Evolutionary conservation across 345 rosid species (phyloP), one percentile per base, ranked within the genome.

Genomic region (Trapa incisa): DNA sequence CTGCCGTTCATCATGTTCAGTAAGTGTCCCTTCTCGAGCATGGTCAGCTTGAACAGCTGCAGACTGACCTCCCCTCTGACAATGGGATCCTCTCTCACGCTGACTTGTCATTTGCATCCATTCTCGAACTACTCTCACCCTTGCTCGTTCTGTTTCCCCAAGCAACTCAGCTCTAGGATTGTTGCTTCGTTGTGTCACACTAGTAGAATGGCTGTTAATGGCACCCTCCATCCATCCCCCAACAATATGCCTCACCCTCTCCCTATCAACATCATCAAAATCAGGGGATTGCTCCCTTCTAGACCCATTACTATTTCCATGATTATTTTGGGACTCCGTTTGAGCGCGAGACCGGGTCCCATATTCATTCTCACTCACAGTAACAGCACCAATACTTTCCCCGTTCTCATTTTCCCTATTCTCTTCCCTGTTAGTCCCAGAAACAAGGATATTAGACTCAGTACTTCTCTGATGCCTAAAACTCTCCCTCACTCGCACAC

Each of bases 101-200:
- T 91, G 99, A 81, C 90, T 95, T 62, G 96, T 81, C 97, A 82
- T 84, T 79, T 91, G 97, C 81, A 91, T 89, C 99, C 92, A 86
- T 76, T 94, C 96, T 78, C 96, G 84, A 63, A 91, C 93, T 83
- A 87, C 78, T 81, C 99, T 89, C 70, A 91, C 99, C 78, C 99
- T 89, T 77, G 89, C 98, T 0, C 99, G 89, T 79, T 95, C 99
- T 37, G 86, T 91, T 81, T 95, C 98, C 65, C 96, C 99, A 68
- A 95, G 89, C 98, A 90, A 95, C 72, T 95, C 99, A 12, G 81
- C 87, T 83, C 96, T 82, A 8, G 90, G 77, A 70, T 77, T 87
- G 63, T 83, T 83, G 38, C 75, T 85, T 76, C 86, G 79, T 64
- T 78, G 96, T 47, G 89, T 73, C 15, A 77, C 79, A 77, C 77